Evolutionary conservation across 2,329 filamentous ascomycete genomes (phyloP).

Genomic region (Thermoascus crustaceus): DNA sequence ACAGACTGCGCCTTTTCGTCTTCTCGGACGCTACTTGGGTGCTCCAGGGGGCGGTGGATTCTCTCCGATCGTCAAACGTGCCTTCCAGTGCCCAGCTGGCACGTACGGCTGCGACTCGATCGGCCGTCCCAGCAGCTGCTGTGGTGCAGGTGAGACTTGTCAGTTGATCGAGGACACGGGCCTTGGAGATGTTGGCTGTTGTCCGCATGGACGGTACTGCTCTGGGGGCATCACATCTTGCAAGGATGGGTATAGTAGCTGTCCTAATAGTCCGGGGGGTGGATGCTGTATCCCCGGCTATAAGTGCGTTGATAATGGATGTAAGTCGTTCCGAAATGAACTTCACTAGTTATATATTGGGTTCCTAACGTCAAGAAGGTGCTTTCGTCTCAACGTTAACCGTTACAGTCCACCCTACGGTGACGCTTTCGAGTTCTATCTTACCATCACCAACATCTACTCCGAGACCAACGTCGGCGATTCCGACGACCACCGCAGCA

Average conservation of each 20-base stretch:
- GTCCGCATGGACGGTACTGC: conserved; percentile 47
- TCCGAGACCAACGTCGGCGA: conserved; percentile 27
- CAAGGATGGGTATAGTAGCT: conserved; percentile 45
- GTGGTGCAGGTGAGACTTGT: conserved; percentile 45
- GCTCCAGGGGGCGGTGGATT: conserved; percentile 9
- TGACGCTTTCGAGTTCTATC: conserved; percentile 17
- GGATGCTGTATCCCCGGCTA: conserved; percentile 57
- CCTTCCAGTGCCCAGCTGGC: conserved; percentile 50
- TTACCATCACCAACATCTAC: conserved; percentile 31
- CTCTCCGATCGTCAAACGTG: conserved; percentile 32
- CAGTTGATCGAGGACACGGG: conserved; percentile 46
- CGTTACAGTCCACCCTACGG: conserved; percentile 23
- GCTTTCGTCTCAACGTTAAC: conserved; percentile 28
- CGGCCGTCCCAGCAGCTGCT: conserved; percentile 51
- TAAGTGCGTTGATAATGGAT: conserved; percentile 49
- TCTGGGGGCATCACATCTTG: conserved; percentile 45
- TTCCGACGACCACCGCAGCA: conserved; percentile 25
- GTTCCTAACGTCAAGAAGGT: conserved; percentile 14
- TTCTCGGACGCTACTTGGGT: conserved; percentile 7
- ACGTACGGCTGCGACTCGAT: conserved; percentile 49
- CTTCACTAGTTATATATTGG: neutral
- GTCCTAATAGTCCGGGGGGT: conserved; percentile 47
- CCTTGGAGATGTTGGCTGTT: conserved; percentile 53
- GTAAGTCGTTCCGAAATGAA: conserved; percentile 30
- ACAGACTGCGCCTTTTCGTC: conserved; percentile 3